These are phyloP conservation scores for Hortiboletus flavorubellus DNA, from an alignment of 768 basidiomycete species.

Conservation along the genomic window DNA sequence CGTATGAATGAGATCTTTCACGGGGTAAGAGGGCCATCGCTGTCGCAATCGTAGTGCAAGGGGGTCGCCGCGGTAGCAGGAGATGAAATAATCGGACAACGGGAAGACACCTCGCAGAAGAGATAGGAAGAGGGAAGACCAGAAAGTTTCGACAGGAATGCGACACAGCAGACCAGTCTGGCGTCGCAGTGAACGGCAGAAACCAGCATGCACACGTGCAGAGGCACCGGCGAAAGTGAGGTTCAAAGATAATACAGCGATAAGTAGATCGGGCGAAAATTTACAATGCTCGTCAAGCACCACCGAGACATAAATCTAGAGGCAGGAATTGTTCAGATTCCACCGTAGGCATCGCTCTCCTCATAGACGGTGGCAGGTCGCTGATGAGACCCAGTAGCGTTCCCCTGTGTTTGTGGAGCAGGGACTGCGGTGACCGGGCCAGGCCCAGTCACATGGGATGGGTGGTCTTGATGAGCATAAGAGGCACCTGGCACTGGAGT, in stretches of 20 bases:
- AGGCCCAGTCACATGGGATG: constrained; percentile 14
- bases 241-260: constrained; percentile 23
- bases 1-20: constrained; percentile 17
- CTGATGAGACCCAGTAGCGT: constrained; percentile 22
- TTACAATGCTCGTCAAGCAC: constrained; percentile 20
- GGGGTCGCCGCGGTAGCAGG: background rate
- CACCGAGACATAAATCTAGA: constrained; percentile 2
- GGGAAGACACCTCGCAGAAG: constrained; percentile 2
- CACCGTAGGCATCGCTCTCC: constrained; percentile 67
- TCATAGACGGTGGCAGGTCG: constrained; percentile 53
- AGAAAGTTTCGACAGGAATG: background rate
- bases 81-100: constrained; percentile 11
- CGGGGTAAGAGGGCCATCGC: constrained; percentile 3
- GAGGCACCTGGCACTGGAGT: constrained; percentile 27
- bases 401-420: constrained; percentile 9
- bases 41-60: background rate
- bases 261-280: constrained; percentile 17
- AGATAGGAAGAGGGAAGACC: background rate
- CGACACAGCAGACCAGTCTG: constrained; percentile 28
- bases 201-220: constrained; percentile 21
- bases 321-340: constrained; percentile 42
- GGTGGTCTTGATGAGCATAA: constrained; percentile 27
- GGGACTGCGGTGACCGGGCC: constrained; percentile 7
- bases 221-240: background rate
- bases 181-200: constrained; percentile 21